Conservation (phyloP, 1,284 basidiomycete genomes). For the Austroboletus novae-zelandiae region DNA sequence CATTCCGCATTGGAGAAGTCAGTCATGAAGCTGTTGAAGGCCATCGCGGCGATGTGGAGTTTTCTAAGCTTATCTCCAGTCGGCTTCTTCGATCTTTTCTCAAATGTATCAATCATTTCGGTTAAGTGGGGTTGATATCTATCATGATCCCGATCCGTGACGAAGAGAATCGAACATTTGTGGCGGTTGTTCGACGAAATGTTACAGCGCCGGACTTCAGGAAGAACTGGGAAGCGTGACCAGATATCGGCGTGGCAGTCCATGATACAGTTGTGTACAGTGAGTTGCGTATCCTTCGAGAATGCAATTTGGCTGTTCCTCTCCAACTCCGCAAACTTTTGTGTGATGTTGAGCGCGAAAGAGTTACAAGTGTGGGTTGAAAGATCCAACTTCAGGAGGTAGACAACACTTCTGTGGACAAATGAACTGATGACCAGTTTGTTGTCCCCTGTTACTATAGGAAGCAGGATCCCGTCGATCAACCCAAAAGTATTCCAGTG, state of each 20-base stretch:
- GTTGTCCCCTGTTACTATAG: constrained; percentile 7
- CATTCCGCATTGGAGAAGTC: constrained; percentile 9
- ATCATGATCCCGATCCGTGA: constrained; percentile 38
- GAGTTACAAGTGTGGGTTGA: constrained; percentile 36
- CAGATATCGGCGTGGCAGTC: constrained; percentile 60
- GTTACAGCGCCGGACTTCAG: constrained; percentile 50
- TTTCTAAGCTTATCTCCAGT: constrained; percentile 41
- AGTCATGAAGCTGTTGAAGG: constrained; percentile 19
- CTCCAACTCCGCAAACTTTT: constrained; percentile 52
- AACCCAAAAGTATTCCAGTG: constrained; percentile 27
- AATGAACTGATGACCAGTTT: constrained; percentile 42
- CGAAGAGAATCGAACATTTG: constrained; percentile 40
- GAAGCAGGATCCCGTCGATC: constrained; percentile 14
- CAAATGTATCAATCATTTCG: constrained; percentile 45
- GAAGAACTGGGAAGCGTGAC: constrained; percentile 59
- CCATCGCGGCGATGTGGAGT: constrained; percentile 27
- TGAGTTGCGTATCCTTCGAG: not conserved
- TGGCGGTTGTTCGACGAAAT: constrained; percentile 35
- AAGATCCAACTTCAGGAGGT: constrained; percentile 42
- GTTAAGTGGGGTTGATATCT: constrained; percentile 43
- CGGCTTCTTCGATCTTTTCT: constrained; percentile 40
- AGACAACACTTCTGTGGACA: constrained; percentile 38
- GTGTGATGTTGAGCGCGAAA: constrained; percentile 48
- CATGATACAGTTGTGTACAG: constrained; percentile 47
- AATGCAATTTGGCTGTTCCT: constrained; percentile 14